A percentile compares a stretch with the other conserved stretches of the same genome.
Conservation (phyloP, 2,329 filamentous ascomycete genomes). For the Ploettnerulaceae sp. region DNA sequence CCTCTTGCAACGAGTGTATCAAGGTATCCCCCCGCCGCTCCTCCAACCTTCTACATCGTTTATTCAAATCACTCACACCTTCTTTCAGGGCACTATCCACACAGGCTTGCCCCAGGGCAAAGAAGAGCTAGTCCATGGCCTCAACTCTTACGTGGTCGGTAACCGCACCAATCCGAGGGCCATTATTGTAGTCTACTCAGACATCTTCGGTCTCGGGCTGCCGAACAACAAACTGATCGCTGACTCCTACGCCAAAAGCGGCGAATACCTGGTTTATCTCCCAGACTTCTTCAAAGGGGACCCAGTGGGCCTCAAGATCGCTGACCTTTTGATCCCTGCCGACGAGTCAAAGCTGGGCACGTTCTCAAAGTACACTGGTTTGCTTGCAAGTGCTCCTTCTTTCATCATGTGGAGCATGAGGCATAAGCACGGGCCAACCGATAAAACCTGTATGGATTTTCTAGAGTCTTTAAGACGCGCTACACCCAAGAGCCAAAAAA, state of each 20-base stretch:
- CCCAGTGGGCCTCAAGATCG: constrained; percentile 32
- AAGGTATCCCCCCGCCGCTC: background rate
- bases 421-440: constrained; percentile 32
- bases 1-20: constrained; percentile 8
- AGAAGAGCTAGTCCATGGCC: constrained; percentile 36
- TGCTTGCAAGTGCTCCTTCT: constrained; percentile 34
- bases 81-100: constrained; percentile 37
- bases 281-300: constrained; percentile 35
- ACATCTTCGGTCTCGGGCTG: constrained; percentile 32
- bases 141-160: constrained; percentile 37
- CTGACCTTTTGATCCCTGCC: constrained; percentile 36
- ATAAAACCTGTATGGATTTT: constrained; percentile 36
- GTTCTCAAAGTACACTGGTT: constrained; percentile 37
- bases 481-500: constrained; percentile 32
- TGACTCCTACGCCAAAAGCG: constrained; percentile 32
- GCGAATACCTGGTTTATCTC: constrained; percentile 33
- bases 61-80: no score
- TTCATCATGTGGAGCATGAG: constrained; percentile 34
- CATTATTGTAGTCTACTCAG: constrained; percentile 33
- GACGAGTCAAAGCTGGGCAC: constrained; percentile 35
- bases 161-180: constrained; percentile 31
- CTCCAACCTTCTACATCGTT: background rate
- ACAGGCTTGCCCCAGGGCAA: constrained; percentile 36
- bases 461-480: constrained; percentile 31
- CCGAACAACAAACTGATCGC: constrained; percentile 35